A percentile compares a stretch with the other conserved stretches of the same genome.
phyloP scores from a whole-genome alignment of 2,329 filamentous ascomycete genomes.

The Emergomyces pasteurianus region DNA sequence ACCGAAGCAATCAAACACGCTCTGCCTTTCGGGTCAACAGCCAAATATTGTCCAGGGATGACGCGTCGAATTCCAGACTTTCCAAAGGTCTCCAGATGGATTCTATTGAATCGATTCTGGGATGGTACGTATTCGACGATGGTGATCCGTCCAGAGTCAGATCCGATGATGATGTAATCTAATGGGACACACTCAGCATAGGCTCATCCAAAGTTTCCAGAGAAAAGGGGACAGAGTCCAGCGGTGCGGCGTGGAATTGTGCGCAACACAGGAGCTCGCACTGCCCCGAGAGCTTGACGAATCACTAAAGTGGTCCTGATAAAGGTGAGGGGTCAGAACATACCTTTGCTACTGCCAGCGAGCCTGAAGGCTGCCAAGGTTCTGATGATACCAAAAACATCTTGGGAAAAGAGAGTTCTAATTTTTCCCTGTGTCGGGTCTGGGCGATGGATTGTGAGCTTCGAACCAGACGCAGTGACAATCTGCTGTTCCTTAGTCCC shows the following conservation, averaged over 20 bases:
- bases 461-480: conserved; percentile 81
- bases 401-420: conserved; percentile 73
- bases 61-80: conserved; percentile 92
- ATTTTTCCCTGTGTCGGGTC: conserved; percentile 79
- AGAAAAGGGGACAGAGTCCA: conserved; percentile 7
- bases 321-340: conserved; percentile 26
- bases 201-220: conserved; percentile 16
- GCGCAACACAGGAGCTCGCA: conserved; percentile 24
- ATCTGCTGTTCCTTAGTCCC: conserved; percentile 98
- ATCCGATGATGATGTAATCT: conserved; percentile 95
- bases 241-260: conserved; percentile 5
- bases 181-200: conserved; percentile 32
- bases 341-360: conserved; percentile 92
- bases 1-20: conserved; percentile 87
- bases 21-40: conserved; percentile 87
- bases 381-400: conserved; percentile 92
- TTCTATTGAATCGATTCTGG: conserved; percentile 73
- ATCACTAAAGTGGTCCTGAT: conserved; percentile 55
- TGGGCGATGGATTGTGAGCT: conserved; percentile 74
- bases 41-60: conserved; percentile 89
- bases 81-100: conserved; percentile 95
- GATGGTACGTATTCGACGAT: conserved; percentile 84
- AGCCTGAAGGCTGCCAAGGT: conserved; percentile 79
- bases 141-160: conserved; percentile 88
- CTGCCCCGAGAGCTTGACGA: conserved; percentile 50